These are phyloP conservation scores for Prunus dulcis DNA, from an alignment of 306 rosid species.

Conservation along the genomic window DNA sequence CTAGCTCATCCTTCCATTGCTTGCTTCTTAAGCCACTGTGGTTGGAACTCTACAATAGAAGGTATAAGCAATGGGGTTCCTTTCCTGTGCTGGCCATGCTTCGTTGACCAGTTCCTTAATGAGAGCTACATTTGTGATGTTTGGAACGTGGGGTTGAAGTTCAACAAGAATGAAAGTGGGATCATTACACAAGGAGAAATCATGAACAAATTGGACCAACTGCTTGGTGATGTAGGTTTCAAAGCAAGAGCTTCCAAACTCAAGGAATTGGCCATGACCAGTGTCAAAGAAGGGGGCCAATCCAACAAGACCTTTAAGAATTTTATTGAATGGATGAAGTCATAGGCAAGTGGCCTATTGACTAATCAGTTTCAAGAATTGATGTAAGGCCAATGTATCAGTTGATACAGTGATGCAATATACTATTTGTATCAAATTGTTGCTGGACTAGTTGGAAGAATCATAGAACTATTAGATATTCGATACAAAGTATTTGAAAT, in stretches of 20 bases:
- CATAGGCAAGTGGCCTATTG: background rate
- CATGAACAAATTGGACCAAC: slow-evolving; percentile 34
- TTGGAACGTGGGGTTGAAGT: slow-evolving; percentile 55
- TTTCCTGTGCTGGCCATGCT: slow-evolving; percentile 71
- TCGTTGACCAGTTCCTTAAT: slow-evolving; percentile 63
- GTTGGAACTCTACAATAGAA: slow-evolving; percentile 73
- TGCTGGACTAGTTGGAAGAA: too few species aligned
- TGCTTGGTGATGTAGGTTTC: slow-evolving; percentile 37
- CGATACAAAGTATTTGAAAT: background rate
- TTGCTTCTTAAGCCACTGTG: slow-evolving; percentile 78
- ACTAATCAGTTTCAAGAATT: background rate
- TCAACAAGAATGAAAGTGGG: slow-evolving; percentile 36
- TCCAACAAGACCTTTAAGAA: slow-evolving; percentile 39
- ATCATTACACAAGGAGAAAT: slow-evolving; percentile 41
- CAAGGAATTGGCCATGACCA: slow-evolving; percentile 34
- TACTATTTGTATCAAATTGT: background rate
- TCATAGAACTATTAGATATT: too few species aligned
- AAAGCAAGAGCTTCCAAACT: slow-evolving; percentile 32
- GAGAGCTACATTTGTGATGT: slow-evolving; percentile 58
- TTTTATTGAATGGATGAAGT: slow-evolving; percentile 58
- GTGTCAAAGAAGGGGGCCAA: slow-evolving; percentile 37
- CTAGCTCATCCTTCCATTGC: slow-evolving; percentile 53
- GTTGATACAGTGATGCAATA: background rate
- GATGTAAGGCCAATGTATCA: background rate
- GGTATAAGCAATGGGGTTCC: slow-evolving; percentile 59